A percentile compares a stretch with the other conserved stretches of the same genome.
These are phyloP conservation scores for Candida manassasensis DNA, from an alignment of 805 yeast genomes.

Conservation along the genomic window DNA sequence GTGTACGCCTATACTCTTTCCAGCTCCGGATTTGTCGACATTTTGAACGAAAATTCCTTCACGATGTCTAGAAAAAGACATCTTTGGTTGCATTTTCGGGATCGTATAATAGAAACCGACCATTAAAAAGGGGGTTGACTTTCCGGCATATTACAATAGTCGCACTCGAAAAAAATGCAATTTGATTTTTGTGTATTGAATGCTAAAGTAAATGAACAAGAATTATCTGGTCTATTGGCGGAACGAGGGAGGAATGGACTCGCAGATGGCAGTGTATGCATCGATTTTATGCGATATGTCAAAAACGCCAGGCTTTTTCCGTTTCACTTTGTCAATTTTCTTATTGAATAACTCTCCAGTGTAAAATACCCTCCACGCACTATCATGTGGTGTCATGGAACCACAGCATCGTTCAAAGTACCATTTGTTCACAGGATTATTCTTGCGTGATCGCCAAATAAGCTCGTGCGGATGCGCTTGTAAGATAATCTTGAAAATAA, in stretches of 20 bases:
- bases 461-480: conserved; percentile 66
- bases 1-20: background rate
- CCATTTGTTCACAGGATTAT: conserved; percentile 95
- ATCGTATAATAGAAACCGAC: too few species aligned
- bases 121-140: too few species aligned
- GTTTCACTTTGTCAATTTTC: conserved; percentile 21
- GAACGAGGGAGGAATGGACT: conserved; percentile 55
- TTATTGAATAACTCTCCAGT: conserved; percentile 38
- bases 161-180: too few species aligned
- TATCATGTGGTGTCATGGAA: conserved; percentile 37
- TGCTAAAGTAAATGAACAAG: too few species aligned
- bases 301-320: conserved; percentile 14
- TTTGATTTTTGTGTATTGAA: too few species aligned
- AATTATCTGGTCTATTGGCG: too few species aligned
- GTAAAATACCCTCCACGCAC: conserved; percentile 39
- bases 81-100: too few species aligned
- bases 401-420: conserved; percentile 89
- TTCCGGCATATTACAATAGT: too few species aligned
- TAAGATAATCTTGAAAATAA: conserved; percentile 77
- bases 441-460: conserved; percentile 84
- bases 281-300: conserved; percentile 30
- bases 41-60: background rate
- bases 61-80: conserved; percentile 5
- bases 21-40: background rate
- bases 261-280: conserved; percentile 51